Evolutionary conservation across 257 asterid genomes (phyloP).

Genomic region (Plantago elongata): DNA sequence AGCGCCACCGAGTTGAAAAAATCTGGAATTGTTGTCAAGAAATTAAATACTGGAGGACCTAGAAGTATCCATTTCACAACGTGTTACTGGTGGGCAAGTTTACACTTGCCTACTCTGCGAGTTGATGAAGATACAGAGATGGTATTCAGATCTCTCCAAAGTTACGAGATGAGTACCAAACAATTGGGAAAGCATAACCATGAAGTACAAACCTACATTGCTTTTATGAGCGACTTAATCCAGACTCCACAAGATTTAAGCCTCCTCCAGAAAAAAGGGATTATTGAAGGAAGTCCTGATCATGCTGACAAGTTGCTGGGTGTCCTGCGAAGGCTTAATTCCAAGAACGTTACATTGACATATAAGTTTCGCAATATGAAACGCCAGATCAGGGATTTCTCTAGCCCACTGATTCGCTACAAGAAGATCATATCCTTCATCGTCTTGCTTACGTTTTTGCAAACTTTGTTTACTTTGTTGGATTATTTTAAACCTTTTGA

Average conservation of each 20-base stretch:
- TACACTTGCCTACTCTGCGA: conserved; percentile 8
- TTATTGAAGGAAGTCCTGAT: not conserved
- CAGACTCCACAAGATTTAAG: not conserved
- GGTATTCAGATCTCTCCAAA: not conserved
- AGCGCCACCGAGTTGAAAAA: conserved; percentile 5
- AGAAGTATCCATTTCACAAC: conserved; percentile 2
- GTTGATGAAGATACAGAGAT: not conserved
- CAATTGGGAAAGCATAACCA: not conserved
- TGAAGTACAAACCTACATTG: conserved; percentile 1
- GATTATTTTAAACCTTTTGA: not conserved
- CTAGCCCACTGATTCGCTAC: not conserved
- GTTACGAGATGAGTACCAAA: conserved; percentile 4
- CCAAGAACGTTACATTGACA: conserved; percentile 8
- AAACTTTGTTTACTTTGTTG: conserved; percentile 7
- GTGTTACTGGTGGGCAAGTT: conserved; percentile 4
- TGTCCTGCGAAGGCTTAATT: conserved; percentile 6
- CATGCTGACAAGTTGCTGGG: conserved; percentile 7
- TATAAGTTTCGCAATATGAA: conserved; percentile 4
- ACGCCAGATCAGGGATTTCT: conserved; percentile 9
- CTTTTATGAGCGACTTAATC: conserved; percentile 7
- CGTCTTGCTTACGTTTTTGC: conserved; percentile 11
- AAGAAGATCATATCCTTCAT: conserved; percentile 1
- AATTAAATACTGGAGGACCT: conserved; percentile 4
- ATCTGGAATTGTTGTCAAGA: conserved; percentile 10
- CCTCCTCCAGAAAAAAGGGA: not conserved